Conservation (phyloP, 306 rosid genomes). For the Rosa persica region DNA sequence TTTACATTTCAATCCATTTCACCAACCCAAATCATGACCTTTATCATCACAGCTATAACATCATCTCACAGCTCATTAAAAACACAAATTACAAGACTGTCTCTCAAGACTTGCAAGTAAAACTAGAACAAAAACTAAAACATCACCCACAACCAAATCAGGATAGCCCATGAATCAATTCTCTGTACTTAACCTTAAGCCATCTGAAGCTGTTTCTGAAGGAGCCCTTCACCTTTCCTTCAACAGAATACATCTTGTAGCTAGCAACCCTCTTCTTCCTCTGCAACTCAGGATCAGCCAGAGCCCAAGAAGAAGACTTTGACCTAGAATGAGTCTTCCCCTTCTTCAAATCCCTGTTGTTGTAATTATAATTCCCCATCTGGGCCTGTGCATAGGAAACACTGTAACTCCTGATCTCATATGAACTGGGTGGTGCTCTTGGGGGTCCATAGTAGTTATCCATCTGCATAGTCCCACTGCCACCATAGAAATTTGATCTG, state of each 20-base stretch:
- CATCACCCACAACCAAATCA: slow-evolving; percentile 17
- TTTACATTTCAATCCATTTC: slow-evolving; percentile 6
- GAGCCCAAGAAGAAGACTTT: slow-evolving; percentile 41
- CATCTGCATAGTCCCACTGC: slow-evolving; percentile 59
- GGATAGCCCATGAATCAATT: slow-evolving; percentile 73
- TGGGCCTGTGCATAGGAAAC: slow-evolving; percentile 54
- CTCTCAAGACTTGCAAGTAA: slow-evolving; percentile 17
- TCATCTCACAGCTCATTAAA: not conserved
- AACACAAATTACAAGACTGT: slow-evolving; percentile 2
- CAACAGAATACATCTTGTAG: slow-evolving; percentile 86
- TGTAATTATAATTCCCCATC: slow-evolving; percentile 28
- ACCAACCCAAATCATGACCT: not conserved
- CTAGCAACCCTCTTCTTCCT: slow-evolving; percentile 85
- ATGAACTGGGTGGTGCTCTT: slow-evolving; percentile 30
- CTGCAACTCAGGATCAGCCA: slow-evolving; percentile 80
- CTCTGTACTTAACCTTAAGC: slow-evolving; percentile 76
- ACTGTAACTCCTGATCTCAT: slow-evolving; percentile 59
- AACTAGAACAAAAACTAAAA: not conserved
- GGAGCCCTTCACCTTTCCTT: slow-evolving; percentile 86
- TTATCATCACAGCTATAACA: not conserved
- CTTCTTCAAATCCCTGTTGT: slow-evolving; percentile 51
- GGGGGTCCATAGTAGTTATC: slow-evolving; percentile 60
- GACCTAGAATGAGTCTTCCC: slow-evolving; percentile 56
- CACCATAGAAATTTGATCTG: slow-evolving; percentile 57
- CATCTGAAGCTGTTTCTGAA: slow-evolving; percentile 85